Percentiles rank a stretch among this genome's conserved stretches.
Conservation (phyloP, 2,329 filamentous ascomycete genomes). For the Apiospora phragmitis region DNA sequence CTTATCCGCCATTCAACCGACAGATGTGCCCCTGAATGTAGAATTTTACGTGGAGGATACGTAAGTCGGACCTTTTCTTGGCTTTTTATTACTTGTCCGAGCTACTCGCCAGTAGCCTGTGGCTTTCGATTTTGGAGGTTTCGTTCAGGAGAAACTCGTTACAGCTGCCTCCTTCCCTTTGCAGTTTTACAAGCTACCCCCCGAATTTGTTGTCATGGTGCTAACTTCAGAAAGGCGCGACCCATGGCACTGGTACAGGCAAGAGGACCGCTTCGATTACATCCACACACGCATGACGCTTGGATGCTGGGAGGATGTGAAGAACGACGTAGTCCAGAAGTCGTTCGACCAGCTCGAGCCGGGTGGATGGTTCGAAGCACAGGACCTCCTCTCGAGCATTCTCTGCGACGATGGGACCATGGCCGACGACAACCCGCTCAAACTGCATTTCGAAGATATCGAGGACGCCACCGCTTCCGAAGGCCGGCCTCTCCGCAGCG, state of each 20-base stretch:
- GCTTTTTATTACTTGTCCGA: neutral
- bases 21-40: constrained; percentile 69
- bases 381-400: constrained; percentile 43
- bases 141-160: neutral
- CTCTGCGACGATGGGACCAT: constrained; percentile 49
- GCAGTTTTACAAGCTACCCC: neutral
- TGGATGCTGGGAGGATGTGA: constrained; percentile 51
- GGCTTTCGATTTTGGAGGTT: neutral
- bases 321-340: constrained; percentile 50
- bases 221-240: constrained; percentile 11
- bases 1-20: constrained; percentile 67
- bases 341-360: constrained; percentile 50
- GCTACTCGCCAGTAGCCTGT: neutral
- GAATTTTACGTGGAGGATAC: constrained; percentile 73
- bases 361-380: constrained; percentile 56
- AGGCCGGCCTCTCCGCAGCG: constrained; percentile 39
- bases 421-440: constrained; percentile 36
- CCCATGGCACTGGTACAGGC: constrained; percentile 15
- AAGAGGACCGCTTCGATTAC: constrained; percentile 53
- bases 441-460: constrained; percentile 42
- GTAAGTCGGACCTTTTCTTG: constrained; percentile 34
- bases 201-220: neutral
- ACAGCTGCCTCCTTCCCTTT: neutral
- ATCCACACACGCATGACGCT: constrained; percentile 52
- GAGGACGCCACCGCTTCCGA: constrained; percentile 37